phyloP scores from a whole-genome alignment of 257 asterid species.

The Haberlea rhodopensis region DNA sequence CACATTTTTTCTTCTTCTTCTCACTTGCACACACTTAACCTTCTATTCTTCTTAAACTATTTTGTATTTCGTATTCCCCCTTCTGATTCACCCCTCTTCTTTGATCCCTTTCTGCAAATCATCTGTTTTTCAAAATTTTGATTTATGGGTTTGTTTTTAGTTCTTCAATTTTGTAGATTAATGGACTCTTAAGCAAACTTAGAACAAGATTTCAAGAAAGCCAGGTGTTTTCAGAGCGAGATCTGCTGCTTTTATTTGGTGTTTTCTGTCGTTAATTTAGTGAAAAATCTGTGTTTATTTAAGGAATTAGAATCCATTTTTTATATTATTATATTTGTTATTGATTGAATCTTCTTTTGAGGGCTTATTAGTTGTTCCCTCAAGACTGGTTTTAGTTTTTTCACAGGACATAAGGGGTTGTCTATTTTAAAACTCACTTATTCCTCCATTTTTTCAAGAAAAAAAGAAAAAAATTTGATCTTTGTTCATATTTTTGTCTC shows the following conservation, averaged over 20 bases:
- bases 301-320: slow-evolving; percentile 19
- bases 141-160: slow-evolving; percentile 8
- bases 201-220: slow-evolving; percentile 5
- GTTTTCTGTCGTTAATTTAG: background rate
- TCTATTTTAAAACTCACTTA: slow-evolving; percentile 70
- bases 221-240: slow-evolving; percentile 22
- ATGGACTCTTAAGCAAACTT: slow-evolving; percentile 5
- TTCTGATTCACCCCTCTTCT: background rate
- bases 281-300: slow-evolving; percentile 9
- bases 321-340: too few relatives aligned
- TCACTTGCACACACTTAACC: slow-evolving; percentile 61
- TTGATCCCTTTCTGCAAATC: slow-evolving; percentile 23
- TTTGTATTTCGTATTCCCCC: slow-evolving; percentile 1
- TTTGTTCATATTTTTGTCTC: slow-evolving; percentile 13
- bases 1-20: slow-evolving; percentile 33
- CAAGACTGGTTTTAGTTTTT: slow-evolving; percentile 22
- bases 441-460: too few relatives aligned
- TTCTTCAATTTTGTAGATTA: background rate
- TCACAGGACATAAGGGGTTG: slow-evolving; percentile 54
- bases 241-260: background rate
- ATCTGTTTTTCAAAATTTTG: slow-evolving; percentile 18
- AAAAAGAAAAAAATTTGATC: too few relatives aligned
- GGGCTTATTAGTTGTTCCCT: too few relatives aligned
- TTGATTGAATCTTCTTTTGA: too few relatives aligned
- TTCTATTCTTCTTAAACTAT: background rate